Evolutionary conservation across 2,329 filamentous ascomycete species (phyloP).

Genomic region (Neurospora sp.): DNA sequence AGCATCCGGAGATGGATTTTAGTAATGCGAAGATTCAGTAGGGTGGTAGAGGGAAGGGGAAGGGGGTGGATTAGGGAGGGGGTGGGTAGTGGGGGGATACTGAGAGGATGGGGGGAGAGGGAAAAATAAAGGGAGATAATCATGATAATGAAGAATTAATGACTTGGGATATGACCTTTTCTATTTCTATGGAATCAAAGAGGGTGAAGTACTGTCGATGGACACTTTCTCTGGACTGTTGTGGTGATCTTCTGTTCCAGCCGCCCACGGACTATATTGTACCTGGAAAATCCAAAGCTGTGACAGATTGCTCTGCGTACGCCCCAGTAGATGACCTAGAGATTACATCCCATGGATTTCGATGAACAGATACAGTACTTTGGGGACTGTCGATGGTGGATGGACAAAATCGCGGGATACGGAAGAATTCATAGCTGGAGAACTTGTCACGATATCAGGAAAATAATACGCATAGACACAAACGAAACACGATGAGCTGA

Average conservation of each 20-base stretch:
- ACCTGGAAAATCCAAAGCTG: not conserved
- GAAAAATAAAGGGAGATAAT: not conserved
- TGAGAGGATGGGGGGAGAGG: not conserved
- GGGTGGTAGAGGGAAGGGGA: not conserved
- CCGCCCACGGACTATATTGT: not conserved
- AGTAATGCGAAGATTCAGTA: conserved; percentile 58
- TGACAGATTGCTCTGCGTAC: not conserved
- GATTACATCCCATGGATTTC: not conserved
- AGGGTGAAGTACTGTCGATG: not conserved
- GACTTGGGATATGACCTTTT: not conserved
- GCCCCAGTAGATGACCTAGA: not conserved
- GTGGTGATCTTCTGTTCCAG: not conserved
- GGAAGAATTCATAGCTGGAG: not conserved
- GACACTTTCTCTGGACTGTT: not conserved
- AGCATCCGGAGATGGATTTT: conserved; percentile 67
- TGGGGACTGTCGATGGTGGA: not conserved
- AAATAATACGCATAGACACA: not conserved
- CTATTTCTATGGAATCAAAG: not conserved
- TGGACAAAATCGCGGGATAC: not conserved
- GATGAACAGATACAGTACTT: not conserved
- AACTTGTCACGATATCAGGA: not conserved
- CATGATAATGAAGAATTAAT: not conserved
- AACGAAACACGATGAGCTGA: not conserved
- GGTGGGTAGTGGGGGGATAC: not conserved
- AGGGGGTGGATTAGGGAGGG: not conserved